A percentile compares a stretch with the other conserved stretches of the same genome.
These are phyloP conservation scores for Aspergillus terreus DNA, from an alignment of 2,329 filamentous ascomycete genomes.

Conservation along the genomic window DNA sequence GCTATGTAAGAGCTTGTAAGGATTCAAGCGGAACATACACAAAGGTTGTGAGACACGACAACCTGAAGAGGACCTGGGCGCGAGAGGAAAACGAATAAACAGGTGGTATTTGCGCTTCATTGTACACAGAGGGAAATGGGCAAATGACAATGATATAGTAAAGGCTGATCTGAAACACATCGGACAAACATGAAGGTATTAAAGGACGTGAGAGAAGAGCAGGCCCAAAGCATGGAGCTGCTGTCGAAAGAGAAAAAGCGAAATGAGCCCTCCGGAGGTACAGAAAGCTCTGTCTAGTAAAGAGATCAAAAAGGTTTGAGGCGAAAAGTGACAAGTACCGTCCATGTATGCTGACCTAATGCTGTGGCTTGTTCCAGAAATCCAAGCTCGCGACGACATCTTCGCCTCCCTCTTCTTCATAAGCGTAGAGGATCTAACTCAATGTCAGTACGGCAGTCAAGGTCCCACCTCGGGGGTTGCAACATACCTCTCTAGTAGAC, in stretches of 20 bases:
- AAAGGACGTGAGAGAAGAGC: conserved; percentile 8
- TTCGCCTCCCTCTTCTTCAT: conserved; percentile 90
- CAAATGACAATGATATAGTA: conserved; percentile 13
- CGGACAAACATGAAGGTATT: conserved; percentile 18
- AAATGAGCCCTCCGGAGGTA: conserved; percentile 12
- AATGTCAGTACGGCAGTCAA: neutral
- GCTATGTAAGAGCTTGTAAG: conserved; percentile 4
- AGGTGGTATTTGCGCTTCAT: conserved; percentile 42
- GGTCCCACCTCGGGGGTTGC: conserved; percentile 5
- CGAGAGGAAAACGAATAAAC: conserved; percentile 14
- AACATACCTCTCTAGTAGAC: conserved; percentile 86
- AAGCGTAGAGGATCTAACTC: conserved; percentile 86
- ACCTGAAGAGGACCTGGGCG: conserved; percentile 2
- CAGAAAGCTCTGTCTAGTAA: conserved; percentile 13
- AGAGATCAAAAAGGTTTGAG: conserved; percentile 10
- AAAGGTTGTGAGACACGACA: conserved; percentile 10
- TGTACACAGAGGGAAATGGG: conserved; percentile 31
- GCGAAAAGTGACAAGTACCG: conserved; percentile 3
- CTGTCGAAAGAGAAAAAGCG: conserved; percentile 4
- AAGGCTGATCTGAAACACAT: conserved; percentile 14
- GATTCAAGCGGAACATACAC: conserved; percentile 8
- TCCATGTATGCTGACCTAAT: conserved; percentile 17
- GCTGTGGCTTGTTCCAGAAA: conserved; percentile 72
- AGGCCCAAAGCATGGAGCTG: conserved; percentile 2
- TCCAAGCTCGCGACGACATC: conserved; percentile 93